Evolutionary conservation across 2,329 filamentous ascomycete species (phyloP), one percentile per base, ranked within the genome.

Genomic region (Colletotrichum cordylinicola): DNA sequence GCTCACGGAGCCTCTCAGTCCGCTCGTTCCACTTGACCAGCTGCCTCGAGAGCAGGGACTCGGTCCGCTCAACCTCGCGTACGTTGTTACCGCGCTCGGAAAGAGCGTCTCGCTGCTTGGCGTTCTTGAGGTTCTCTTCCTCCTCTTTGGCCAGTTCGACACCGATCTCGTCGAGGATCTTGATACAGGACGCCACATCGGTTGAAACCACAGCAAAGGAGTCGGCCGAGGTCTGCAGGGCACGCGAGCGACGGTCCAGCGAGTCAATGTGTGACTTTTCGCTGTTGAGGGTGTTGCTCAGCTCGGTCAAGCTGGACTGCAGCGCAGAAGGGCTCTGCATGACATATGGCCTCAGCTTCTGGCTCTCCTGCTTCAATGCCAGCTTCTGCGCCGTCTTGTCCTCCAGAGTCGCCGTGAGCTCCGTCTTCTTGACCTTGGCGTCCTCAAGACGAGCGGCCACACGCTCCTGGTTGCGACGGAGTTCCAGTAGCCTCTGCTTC

Each of bases 341-440:
- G 56, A 97, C 95, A 83, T 99, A 99, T 15, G 97, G 97, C 71
- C 95, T 92, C 75, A 99, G 87, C 85, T 98, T 98, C 72, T 94
- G 91, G 79, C 94, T 95, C 84, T 98, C 97, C 82, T 97, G 94
- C 82, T 94, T 92, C 61, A 95, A 89, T 67, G 92, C 90, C 79
- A 98, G 82, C 79, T 93, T 93, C 73, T 91, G 88, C 8, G 93
- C 91, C 15, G 93, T 94, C 83, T 93, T 94, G 78, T 94, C 91
- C 84, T 96, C 93, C 33, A 97, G 86, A 52, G 91, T 85, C 9
- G 90, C 89, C 71, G 96, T 95, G 75, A 98, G 89, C 79, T 94
- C 91, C 68, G 89, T 89, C 84, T 98, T 98, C 82, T 95, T 95
- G 58, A 91, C 90, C 84, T 96, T 96, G 56, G 94, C 93, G 74